Conservation (phyloP, 2,329 filamentous ascomycete species). For the Xylaria digitata region DNA sequence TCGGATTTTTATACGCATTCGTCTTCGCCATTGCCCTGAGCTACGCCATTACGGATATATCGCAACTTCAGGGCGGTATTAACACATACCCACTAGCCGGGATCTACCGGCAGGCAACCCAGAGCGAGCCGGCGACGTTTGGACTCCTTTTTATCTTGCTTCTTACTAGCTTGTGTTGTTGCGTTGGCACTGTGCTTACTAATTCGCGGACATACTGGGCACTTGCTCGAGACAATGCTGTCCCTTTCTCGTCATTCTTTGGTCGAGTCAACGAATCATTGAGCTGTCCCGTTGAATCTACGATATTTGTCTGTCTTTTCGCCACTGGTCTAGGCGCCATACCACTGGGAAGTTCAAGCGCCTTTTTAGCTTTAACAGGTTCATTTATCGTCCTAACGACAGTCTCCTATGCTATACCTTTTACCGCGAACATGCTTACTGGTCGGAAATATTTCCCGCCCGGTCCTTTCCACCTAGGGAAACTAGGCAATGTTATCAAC, state of each 20-base stretch:
- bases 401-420: conserved; percentile 63
- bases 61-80: conserved; percentile 61
- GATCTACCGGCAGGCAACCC: conserved; percentile 70
- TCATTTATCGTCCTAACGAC: conserved; percentile 68
- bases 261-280: conserved; percentile 63
- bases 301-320: conserved; percentile 63
- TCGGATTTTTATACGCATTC: conserved; percentile 61
- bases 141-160: conserved; percentile 69
- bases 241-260: conserved; percentile 66
- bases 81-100: conserved; percentile 70
- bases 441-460: conserved; percentile 62
- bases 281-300: conserved; percentile 69
- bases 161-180: conserved; percentile 61
- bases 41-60: conserved; percentile 67
- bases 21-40: conserved; percentile 62
- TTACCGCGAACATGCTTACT: conserved; percentile 63
- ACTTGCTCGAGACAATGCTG: conserved; percentile 69
- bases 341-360: conserved; percentile 64
- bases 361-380: conserved; percentile 67
- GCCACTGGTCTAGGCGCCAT: conserved; percentile 67
- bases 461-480: conserved; percentile 66
- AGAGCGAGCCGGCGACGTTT: conserved; percentile 62
- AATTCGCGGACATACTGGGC: conserved; percentile 61
- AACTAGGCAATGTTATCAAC: conserved; percentile 63
- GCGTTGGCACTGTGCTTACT: conserved; percentile 64